A percentile compares a stretch with the other conserved stretches of the same genome.
phyloP scores from a whole-genome alignment of 805 yeast genomes.

The Teunomyces funiuensis region DNA sequence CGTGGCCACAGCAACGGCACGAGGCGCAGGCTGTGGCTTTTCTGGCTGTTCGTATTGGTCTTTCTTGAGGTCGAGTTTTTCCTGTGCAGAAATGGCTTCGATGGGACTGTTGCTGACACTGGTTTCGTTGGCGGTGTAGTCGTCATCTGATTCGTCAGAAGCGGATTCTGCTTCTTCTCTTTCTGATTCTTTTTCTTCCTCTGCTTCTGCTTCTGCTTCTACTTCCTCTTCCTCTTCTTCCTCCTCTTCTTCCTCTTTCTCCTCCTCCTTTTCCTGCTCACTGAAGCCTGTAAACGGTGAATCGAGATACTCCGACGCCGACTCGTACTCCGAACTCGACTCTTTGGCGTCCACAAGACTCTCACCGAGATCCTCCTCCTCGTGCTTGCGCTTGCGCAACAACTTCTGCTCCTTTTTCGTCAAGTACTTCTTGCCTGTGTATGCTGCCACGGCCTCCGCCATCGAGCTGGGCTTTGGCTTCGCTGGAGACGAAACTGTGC shows the following conservation, averaged over 20 bases:
- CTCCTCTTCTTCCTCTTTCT: constrained; percentile 32
- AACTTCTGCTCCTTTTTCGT: constrained; percentile 45
- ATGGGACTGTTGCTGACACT: background rate
- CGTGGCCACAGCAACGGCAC: constrained; percentile 7
- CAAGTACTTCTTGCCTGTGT: constrained; percentile 54
- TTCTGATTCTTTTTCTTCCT: constrained; percentile 7
- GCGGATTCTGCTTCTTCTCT: constrained; percentile 8
- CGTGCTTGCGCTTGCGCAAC: constrained; percentile 23
- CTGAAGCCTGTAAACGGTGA: constrained; percentile 9
- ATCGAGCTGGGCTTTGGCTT: constrained; percentile 44
- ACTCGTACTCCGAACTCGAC: constrained; percentile 27
- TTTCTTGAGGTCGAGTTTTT: constrained; percentile 18
- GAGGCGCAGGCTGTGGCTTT: constrained; percentile 7
- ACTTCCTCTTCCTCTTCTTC: constrained; percentile 18
- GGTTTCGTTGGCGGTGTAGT: constrained; percentile 15
- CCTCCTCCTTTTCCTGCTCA: constrained; percentile 15
- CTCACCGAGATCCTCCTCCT: constrained; percentile 18
- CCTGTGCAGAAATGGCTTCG: constrained; percentile 3
- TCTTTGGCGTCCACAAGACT: constrained; percentile 15
- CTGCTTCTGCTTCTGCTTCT: constrained; percentile 14
- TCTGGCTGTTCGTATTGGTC: constrained; percentile 2
- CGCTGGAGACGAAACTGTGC: constrained; percentile 8
- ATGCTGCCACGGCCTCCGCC: constrained; percentile 61
- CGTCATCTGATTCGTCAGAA: constrained; percentile 22
- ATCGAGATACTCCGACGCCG: constrained; percentile 32